Evolutionary conservation across 331 rosid genomes (phyloP).

Genomic region (Cucumis variabilis): DNA sequence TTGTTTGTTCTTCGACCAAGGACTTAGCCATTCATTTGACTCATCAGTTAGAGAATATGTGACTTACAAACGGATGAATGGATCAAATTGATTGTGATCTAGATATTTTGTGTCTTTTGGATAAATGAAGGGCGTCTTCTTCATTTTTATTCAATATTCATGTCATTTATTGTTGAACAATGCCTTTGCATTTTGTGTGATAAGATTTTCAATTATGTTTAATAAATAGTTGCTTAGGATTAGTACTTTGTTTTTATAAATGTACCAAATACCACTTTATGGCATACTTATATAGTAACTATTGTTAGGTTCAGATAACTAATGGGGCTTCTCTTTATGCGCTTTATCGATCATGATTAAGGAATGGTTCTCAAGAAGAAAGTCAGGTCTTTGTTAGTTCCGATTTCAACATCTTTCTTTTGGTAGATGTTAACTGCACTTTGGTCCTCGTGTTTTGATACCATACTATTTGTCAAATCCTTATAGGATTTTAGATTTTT

Average conservation of each 20-base stretch:
- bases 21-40: background rate
- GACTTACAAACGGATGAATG: background rate
- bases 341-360: constrained; percentile 91
- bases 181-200: constrained; percentile 2
- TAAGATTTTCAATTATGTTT: constrained; percentile 4
- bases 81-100: background rate
- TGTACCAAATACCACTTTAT: constrained; percentile 1
- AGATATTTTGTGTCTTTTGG: background rate
- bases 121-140: background rate
- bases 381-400: constrained; percentile 55
- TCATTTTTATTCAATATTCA: background rate
- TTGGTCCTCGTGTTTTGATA: background rate
- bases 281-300: constrained; percentile 33
- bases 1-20: background rate
- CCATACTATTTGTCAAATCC: background rate
- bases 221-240: background rate
- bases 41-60: background rate
- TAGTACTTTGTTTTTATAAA: background rate
- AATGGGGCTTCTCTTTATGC: too few relatives aligned
- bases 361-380: constrained; percentile 71
- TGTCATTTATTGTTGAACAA: constrained; percentile 2
- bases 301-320: too few relatives aligned
- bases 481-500: background rate
- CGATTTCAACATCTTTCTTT: background rate
- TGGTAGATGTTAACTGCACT: background rate